Evolutionary conservation across 257 asterid genomes (phyloP), one percentile per base, ranked within the genome.

Genomic region (Petunia axillaris): DNA sequence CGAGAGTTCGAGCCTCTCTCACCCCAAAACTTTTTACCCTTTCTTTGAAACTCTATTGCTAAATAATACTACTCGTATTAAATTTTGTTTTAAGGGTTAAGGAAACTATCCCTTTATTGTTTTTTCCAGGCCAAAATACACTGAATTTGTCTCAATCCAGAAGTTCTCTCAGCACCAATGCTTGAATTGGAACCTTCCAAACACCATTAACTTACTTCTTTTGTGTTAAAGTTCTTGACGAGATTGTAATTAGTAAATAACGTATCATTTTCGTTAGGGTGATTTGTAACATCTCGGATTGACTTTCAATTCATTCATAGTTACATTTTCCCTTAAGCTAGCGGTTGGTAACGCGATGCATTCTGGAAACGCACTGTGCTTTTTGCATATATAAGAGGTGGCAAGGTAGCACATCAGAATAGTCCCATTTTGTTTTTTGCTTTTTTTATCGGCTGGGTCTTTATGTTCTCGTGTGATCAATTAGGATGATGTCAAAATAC

Each of bases 1-100:
- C 93, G 95, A 91, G 93, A 90, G 97, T 92, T 92, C 92, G 93
- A 92, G 93, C 93, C 95, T 92, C 92, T 92, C 92, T 89, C 93
- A 89, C 93, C 90, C 96, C 94, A 91, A 0, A 0, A 0, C 0
- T 1, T 0, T 43, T 8, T 67, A 2, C 8, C 1, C 15, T 6
- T 2, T 4, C 1, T 5, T 14, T 57, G 25, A 25, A 25, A 25
- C 25, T 0, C 25, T 25, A 25, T 25, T 25, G 25, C 25, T 25
- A 25, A 25, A 25, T 25, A 25, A 25, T 25, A 25, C 25, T 25
- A 25, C 25, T 25, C 25, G 25, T 25, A 25, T 25, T 25, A 25
- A 25, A 0, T 25, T 25, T 25, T 25, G 25, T 25, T 25, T 25
- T 25, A 25, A 25, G 25, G 0, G 25, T 25, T 25, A 25, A 25